Percentiles rank a stretch among this genome's conserved stretches.
Evolutionary conservation across 306 rosid genomes (phyloP).

Genomic region (Dicorynia guianensis): DNA sequence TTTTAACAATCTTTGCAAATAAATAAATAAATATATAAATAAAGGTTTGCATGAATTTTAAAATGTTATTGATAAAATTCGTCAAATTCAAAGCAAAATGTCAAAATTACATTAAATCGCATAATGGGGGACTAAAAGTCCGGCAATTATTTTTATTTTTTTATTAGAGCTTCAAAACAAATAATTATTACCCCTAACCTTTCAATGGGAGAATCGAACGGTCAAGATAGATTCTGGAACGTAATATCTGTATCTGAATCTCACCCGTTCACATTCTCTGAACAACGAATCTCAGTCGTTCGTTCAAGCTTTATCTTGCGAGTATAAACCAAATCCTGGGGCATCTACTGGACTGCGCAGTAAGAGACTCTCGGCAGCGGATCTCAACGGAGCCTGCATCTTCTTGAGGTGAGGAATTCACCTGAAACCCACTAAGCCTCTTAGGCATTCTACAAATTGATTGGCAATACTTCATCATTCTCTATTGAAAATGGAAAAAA

Average conservation of each 20-base stretch:
- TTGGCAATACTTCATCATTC: background rate
- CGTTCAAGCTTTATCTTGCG: background rate
- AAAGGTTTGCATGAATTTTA: no score
- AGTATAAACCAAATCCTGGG: constrained; percentile 36
- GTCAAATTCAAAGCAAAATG: no score
- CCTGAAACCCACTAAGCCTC: constrained; percentile 9
- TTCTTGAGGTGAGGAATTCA: constrained; percentile 33
- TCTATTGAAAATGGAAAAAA: background rate
- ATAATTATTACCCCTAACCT: background rate
- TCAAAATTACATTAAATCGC: no score
- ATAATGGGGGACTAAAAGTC: no score
- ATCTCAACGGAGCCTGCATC: constrained; percentile 19
- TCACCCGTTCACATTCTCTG: background rate
- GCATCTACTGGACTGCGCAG: constrained; percentile 22
- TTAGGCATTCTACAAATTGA: background rate
- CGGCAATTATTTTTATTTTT: no score
- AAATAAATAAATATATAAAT: no score
- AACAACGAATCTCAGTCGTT: constrained; percentile 5
- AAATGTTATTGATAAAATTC: no score
- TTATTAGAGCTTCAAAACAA: no score
- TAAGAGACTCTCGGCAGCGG: constrained; percentile 24
- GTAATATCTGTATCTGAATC: background rate
- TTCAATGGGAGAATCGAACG: background rate
- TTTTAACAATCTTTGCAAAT: no score
- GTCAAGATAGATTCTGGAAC: constrained; percentile 3